phyloP scores from a whole-genome alignment of 192 early-diverging fungal species.

The Backusella luteola region DNA sequence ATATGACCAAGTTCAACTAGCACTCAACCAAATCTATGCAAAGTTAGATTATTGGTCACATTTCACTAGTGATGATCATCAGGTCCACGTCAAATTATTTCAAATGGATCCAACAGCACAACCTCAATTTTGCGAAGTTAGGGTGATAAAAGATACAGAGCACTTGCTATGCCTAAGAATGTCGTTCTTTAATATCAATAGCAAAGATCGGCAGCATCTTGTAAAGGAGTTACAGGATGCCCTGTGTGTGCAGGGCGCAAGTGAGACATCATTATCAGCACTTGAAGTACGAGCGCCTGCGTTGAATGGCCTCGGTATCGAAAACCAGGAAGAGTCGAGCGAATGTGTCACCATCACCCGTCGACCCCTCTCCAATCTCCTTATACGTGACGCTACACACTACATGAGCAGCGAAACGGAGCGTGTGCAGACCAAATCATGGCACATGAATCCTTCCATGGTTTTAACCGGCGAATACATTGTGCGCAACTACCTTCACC shows the following conservation, averaged over 20 bases:
- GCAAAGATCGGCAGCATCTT: conserved; percentile 6
- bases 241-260: not conserved
- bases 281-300: not conserved
- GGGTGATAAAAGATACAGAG: conserved; percentile 27
- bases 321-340: not conserved
- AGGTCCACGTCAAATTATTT: conserved; percentile 25
- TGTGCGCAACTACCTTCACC: conserved; percentile 48
- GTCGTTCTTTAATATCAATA: conserved; percentile 34
- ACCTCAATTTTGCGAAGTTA: conserved; percentile 30
- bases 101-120: not conserved
- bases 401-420: conserved; percentile 13
- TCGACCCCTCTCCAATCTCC: conserved; percentile 40
- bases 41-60: conserved; percentile 16
- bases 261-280: not conserved
- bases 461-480: conserved; percentile 40
- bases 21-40: not conserved
- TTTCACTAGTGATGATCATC: conserved; percentile 24
- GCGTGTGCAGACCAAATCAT: conserved; percentile 14
- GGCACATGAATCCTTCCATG: conserved; percentile 28
- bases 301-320: not conserved
- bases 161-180: conserved; percentile 23
- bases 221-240: conserved; percentile 23
- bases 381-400: conserved; percentile 44
- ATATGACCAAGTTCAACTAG: conserved; percentile 1
- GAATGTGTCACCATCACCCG: conserved; percentile 3